Percentiles rank a stretch among this genome's conserved stretches.
Evolutionary conservation across 192 early-diverging fungal genomes (phyloP).

Genomic region (Coemansia sp.): DNA sequence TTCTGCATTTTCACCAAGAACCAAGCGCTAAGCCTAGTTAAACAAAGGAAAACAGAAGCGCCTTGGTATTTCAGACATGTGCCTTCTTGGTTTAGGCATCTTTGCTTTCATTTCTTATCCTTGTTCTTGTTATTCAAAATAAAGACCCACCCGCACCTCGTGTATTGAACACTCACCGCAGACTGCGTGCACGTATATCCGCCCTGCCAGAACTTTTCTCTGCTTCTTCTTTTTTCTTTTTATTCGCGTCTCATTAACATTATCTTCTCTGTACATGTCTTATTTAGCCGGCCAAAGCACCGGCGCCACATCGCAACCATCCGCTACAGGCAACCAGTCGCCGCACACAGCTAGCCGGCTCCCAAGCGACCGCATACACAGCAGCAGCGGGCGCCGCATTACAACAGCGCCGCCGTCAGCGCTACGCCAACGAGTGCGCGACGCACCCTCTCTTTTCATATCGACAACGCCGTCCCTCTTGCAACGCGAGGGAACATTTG

Average conservation of each 20-base stretch:
- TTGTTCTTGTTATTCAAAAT: slow-evolving; percentile 1
- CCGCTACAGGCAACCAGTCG: not conserved
- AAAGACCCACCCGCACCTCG: not conserved
- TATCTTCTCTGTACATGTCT: not conserved
- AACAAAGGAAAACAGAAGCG: not conserved
- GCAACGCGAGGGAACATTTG: not conserved
- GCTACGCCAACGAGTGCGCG: slow-evolving; percentile 7
- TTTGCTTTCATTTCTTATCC: not conserved
- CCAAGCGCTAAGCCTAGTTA: not conserved
- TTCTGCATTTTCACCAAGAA: not conserved
- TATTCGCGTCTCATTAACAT: too few relatives aligned
- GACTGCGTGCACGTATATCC: not conserved
- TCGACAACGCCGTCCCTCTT: not conserved
- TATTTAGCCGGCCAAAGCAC: slow-evolving; percentile 4
- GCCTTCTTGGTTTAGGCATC: not conserved
- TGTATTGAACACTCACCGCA: not conserved
- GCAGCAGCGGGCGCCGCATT: not conserved
- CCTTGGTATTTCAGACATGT: not conserved
- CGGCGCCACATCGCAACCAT: slow-evolving; percentile 2
- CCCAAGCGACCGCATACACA: not conserved
- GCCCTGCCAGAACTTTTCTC: too few relatives aligned
- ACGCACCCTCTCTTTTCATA: slow-evolving; percentile 10
- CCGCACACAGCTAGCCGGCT: not conserved
- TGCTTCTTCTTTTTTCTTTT: not conserved
- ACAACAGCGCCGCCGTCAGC: slow-evolving; percentile 3